These are phyloP conservation scores for Umbelopsis sp. DNA, from an alignment of 192 early-diverging fungal species.

Conservation along the genomic window DNA sequence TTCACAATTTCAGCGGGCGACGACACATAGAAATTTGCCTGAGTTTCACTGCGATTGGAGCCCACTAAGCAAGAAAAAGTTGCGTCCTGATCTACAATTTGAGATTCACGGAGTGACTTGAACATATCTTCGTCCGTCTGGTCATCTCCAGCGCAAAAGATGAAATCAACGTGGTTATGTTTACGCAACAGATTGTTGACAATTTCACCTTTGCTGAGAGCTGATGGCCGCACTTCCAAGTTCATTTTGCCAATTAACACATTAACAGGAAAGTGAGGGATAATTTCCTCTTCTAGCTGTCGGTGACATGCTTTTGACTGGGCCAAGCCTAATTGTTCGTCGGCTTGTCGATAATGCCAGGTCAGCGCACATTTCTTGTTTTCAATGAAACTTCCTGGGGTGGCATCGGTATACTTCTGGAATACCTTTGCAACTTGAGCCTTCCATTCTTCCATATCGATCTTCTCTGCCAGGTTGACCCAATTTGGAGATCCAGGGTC, in stretches of 20 bases:
- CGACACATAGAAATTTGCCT: background rate
- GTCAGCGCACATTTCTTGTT: slow-evolving; percentile 91
- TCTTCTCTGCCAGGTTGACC: slow-evolving; percentile 68
- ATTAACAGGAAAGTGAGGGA: slow-evolving; percentile 88
- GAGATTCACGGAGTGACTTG: slow-evolving; percentile 53
- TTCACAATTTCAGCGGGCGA: slow-evolving; percentile 2
- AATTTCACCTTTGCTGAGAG: slow-evolving; percentile 96
- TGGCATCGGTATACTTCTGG: slow-evolving; percentile 86
- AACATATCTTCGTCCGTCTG: slow-evolving; percentile 99
- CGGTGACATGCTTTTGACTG: slow-evolving; percentile 91
- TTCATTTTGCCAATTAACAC: slow-evolving; percentile 97
- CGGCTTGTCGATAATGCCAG: slow-evolving; percentile 89
- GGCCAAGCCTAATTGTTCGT: background rate
- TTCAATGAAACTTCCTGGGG: slow-evolving; percentile 90
- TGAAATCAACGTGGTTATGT: slow-evolving; percentile 77
- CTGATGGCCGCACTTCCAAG: slow-evolving; percentile 89
- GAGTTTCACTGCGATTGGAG: slow-evolving; percentile 6
- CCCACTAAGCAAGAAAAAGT: slow-evolving; percentile 16
- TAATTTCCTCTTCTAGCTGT: slow-evolving; percentile 81
- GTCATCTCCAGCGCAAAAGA: slow-evolving; percentile 95
- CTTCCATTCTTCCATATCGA: slow-evolving; percentile 86
- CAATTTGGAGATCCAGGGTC: slow-evolving; percentile 75
- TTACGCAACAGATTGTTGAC: slow-evolving; percentile 77
- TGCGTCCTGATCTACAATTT: background rate
- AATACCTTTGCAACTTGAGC: slow-evolving; percentile 88